Conservation (phyloP, 2,329 filamentous ascomycete genomes). For the Fusarium dlaminii region DNA sequence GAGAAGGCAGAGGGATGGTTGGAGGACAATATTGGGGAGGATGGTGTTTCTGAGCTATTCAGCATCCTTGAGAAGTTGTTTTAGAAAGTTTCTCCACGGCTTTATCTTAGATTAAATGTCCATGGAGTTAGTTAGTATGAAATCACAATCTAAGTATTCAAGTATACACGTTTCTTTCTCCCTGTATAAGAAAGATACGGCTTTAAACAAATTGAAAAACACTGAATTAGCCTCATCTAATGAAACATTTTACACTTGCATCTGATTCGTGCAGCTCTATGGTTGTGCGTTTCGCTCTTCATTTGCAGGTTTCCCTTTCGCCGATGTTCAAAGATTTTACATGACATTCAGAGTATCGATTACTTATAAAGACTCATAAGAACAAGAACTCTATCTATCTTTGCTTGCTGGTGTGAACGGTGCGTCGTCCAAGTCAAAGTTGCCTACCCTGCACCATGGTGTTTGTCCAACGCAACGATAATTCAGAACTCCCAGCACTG, state of each 20-base stretch:
- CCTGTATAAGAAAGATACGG: fast-evolving
- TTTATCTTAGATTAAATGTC: slow-evolving; percentile 4
- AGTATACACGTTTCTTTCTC: background rate
- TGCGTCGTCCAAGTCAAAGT: fast-evolving
- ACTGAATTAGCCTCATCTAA: no score
- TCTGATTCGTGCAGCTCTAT: background rate
- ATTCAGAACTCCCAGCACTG: background rate
- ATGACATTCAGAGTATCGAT: fast-evolving
- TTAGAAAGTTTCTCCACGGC: background rate
- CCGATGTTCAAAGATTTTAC: background rate
- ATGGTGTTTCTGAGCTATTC: slow-evolving; percentile 23
- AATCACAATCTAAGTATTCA: background rate
- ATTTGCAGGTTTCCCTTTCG: no score
- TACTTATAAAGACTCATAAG: background rate
- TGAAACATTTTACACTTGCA: no score
- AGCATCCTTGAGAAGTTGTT: slow-evolving; percentile 26
- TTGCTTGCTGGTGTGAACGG: fast-evolving
- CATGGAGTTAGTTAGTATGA: background rate
- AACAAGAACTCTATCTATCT: background rate
- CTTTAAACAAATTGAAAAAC: no score
- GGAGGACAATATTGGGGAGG: slow-evolving; percentile 22
- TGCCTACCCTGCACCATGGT: fast-evolving
- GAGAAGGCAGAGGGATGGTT: slow-evolving; percentile 68
- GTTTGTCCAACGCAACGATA: fast-evolving
- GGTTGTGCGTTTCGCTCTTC: no score